Evolutionary conservation across 2,329 filamentous ascomycete genomes (phyloP), one percentile per base, ranked within the genome.

Genomic region (Fusarium longipes): DNA sequence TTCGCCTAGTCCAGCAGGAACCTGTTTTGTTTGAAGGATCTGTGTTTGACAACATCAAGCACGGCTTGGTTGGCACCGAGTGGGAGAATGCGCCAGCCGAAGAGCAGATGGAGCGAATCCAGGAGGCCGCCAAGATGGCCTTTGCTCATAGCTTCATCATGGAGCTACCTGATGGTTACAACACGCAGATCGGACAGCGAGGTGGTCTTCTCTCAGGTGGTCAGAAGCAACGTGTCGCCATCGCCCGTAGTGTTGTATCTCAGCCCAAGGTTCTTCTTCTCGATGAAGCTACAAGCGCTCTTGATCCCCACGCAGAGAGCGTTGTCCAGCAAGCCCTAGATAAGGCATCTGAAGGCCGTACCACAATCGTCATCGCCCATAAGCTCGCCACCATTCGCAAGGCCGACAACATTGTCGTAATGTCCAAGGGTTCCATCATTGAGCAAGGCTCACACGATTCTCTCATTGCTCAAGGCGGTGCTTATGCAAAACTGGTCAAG

Each of bases 201-300:
- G 89, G 89, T 3, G 85, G 87, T 33, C 85, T 88, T 50, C 78
- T 91, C 1, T 89, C 86, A n/a, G 89, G 89, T 24, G 89, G 89
- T 3, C 89, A 91, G 70, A 82, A 87, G 35, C 89, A 91, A 70
- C 82, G 89, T 17, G 81, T 91, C 14, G 86, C 88, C 1, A 91
- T 91, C 57, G 89, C 89, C 4, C 82, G 89, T 25, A 86, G 85
- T 40, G 87, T 91, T 50, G 80, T 91, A 27, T 84, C 86, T 20
- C 78, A 87, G 40, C 88, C 89, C 0, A 79, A 81, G 2, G 86
- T 91, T 24, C 79, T 91, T 3, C 84, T 91, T 17, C 78, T 91
- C 2, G 89, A 91, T 67, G 89, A 91, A 75, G 89, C 89, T 2
- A 91, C 89, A 0, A 87, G 84, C 44, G 86, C 88, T 10, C 73